phyloP scores from a whole-genome alignment of 345 rosid genomes.

The Rhizophora mangle region DNA sequence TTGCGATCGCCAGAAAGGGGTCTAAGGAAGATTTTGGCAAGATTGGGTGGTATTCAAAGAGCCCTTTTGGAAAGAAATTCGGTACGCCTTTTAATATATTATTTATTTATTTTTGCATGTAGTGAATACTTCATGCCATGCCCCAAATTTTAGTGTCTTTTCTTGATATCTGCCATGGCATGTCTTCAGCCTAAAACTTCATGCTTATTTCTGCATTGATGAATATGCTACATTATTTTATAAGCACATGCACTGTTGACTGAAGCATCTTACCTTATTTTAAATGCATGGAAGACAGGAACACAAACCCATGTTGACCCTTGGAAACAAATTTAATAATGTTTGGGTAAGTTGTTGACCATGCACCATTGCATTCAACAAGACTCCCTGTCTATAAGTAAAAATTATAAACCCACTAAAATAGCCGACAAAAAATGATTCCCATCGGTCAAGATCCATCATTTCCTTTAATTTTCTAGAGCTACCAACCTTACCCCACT shows the following conservation, averaged over 20 bases:
- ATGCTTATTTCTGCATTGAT: slow-evolving; percentile 5
- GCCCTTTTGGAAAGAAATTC: too few species aligned
- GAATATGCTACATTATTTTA: slow-evolving; percentile 11
- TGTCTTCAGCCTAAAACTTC: slow-evolving; percentile 16
- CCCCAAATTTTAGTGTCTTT: slow-evolving; percentile 1
- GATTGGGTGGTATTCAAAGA: too few species aligned
- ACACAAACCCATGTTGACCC: slow-evolving; percentile 47
- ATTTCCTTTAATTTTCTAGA: slow-evolving; percentile 34
- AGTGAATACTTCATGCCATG: slow-evolving; percentile 5
- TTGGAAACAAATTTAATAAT: slow-evolving; percentile 23
- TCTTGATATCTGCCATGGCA: slow-evolving; percentile 7
- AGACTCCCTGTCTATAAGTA: background rate
- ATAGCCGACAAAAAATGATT: slow-evolving; percentile 27
- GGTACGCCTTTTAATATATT: too few species aligned
- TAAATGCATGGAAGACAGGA: slow-evolving; percentile 47
- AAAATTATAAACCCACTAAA: slow-evolving; percentile 24
- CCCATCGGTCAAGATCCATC: slow-evolving; percentile 43
- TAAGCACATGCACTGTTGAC: slow-evolving; percentile 68
- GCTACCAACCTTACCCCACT: slow-evolving; percentile 38
- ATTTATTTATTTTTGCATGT: background rate
- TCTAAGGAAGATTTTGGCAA: too few species aligned
- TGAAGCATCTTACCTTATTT: slow-evolving; percentile 64
- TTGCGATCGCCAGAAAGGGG: too few species aligned
- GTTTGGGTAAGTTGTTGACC: slow-evolving; percentile 52
- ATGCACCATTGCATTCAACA: slow-evolving; percentile 24